Base-by-base conservation (phyloP, 495 filamentous ascomycete genomes). In the Lepraria neglecta region DNA sequence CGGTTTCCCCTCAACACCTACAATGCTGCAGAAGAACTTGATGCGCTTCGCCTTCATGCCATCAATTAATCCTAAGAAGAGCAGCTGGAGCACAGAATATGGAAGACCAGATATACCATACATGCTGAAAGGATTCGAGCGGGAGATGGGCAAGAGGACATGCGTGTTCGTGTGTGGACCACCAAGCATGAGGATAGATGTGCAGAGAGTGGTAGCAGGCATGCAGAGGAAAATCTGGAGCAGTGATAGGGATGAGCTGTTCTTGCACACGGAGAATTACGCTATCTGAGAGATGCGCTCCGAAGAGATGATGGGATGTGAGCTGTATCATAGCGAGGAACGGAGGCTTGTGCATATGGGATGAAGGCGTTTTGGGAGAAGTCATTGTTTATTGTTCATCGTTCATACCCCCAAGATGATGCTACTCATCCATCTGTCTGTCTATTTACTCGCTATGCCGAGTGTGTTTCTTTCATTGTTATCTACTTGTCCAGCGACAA, bases 151-250 rank as follows among this genome's bases (percentile, higher is more conserved):
- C 7, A 76, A 87, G 56, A 77, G 92, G 58, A 91, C 92, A 0
- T 95, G 92, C 65, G 89, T 97, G 11, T 97, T 94, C 70, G 92
- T 97, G 38, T 96, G 92, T 67, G 91, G 94, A 0, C 91, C 92
- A 31, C 86, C 89, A 24, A 75, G 79, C 54, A 95, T 97, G 91
- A 77, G 95, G 50, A 82, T 90, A 3, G 91, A 92, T 65, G 91
- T 97, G 38, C 84, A 88, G 12, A 88, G 82, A 63, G 85, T 88
- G 0, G 90, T 96, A 27, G 92, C 92, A 0, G 76, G 83, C 59
- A 74, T 96, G 68, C 92, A 97, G 78, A 78, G 79, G 42, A 81
- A 86, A 72, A 91, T 97, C 40, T 88, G 89, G 87, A 80, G 84
- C 42, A 91, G 95, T 68, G 92, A 95, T 79, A 82, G 85, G 48